Conservation (phyloP, 2,329 filamentous ascomycete genomes). For the Cytospora leucostoma region DNA sequence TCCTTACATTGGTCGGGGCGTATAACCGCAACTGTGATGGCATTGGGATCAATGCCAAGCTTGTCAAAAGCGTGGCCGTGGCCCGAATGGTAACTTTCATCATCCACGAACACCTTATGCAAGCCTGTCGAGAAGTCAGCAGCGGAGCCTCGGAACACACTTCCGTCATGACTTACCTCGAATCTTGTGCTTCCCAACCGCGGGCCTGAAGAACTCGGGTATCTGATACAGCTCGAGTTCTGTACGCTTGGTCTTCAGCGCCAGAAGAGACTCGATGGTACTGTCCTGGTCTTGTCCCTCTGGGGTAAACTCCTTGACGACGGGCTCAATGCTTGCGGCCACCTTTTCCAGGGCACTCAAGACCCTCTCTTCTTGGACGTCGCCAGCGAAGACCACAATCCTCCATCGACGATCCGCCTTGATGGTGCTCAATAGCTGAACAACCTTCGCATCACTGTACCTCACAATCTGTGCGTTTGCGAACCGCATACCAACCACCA, state of each 20-base stretch:
- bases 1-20: conserved; percentile 63
- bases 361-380: conserved; percentile 13
- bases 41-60: conserved; percentile 51
- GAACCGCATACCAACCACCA: conserved; percentile 25
- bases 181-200: conserved; percentile 56
- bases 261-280: conserved; percentile 58
- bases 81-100: conserved; percentile 55
- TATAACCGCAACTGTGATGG: conserved; percentile 54
- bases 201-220: conserved; percentile 57
- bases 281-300: conserved; percentile 48
- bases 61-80: conserved; percentile 59
- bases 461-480: conserved; percentile 52
- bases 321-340: conserved; percentile 24
- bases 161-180: conserved; percentile 42
- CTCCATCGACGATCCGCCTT: conserved; percentile 42
- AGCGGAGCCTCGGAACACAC: not conserved
- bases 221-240: conserved; percentile 54
- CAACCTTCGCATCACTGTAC: conserved; percentile 53
- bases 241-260: conserved; percentile 51
- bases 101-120: conserved; percentile 60
- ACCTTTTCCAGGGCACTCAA: not conserved
- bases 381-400: conserved; percentile 27
- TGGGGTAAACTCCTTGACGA: conserved; percentile 46
- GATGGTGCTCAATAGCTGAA: conserved; percentile 44
- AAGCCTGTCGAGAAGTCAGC: conserved; percentile 46